Evolutionary conservation across 345 rosid species (phyloP), one percentile per base, ranked within the genome.

Genomic region (thale cress (Arabidopsis thaliana)): DNA sequence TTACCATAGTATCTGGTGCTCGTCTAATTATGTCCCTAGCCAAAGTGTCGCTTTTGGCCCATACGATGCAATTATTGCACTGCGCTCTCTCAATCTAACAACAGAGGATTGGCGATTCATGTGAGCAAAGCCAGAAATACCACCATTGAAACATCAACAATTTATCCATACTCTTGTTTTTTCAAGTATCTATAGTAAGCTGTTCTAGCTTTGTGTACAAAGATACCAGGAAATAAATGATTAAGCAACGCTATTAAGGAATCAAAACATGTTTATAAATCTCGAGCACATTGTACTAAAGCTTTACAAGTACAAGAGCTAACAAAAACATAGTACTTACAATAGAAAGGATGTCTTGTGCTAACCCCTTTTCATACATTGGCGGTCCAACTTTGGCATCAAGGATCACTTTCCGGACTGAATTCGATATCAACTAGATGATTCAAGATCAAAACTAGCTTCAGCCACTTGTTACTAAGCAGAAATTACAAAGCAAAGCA

Each of bases 311-410:
- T 65, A 58, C 11, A 40, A 62, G 58, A 61, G 34, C 59, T 45
- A 36, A 16, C 11, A 12, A 28, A 30, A 16, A 41, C 16, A 2
- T 10, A 1, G 63, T 69, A 82, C 97, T 87, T 80, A 92, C 98
- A 76, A 78, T 80, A 55, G 97, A 85, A 40, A 95, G 88, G 62
- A 95, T 85, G 77, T 95, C 97, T 69, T 84, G 79, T 6, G 97
- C 91, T 30, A 95, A 91, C 24, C 94, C 96, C 74, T 85, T 89
- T 78, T 92, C 99, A 82, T 83, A 84, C 65, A 78, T 81, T 44
- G 93, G 99, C 33, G 97, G 97, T 50, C 99, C 96, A 14, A 92
- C 90, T 83, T 95, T 95, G n/a, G 87, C 96, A 76, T 95, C 99
- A 42, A 95, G 82, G 77, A 95, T 83, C 78, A 92, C 93, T 83